phyloP scores from a whole-genome alignment of 495 filamentous ascomycete species.

The Penicillium lividum region DNA sequence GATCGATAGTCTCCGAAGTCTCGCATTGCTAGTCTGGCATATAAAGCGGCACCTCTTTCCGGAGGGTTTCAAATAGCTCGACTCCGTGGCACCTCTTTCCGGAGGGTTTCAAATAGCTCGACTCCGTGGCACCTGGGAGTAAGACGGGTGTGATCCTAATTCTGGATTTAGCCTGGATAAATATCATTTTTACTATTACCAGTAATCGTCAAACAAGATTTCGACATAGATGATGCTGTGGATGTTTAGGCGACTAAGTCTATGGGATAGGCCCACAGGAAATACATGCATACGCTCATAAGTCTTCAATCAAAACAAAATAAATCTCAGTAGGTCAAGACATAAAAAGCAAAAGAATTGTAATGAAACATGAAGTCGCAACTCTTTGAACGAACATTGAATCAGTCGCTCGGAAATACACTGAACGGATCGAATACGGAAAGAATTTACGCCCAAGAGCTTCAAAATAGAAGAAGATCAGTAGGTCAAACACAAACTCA shows the following conservation, averaged over 20 bases:
- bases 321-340: background rate
- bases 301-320: background rate
- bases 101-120: no score
- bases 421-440: background rate
- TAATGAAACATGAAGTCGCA: background rate
- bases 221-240: background rate
- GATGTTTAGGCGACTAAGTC: background rate
- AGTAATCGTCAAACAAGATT: background rate
- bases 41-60: no score
- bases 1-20: no score
- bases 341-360: background rate
- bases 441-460: background rate
- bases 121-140: no score
- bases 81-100: no score
- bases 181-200: background rate
- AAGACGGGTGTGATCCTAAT: background rate
- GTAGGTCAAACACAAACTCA: background rate
- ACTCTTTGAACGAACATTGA: background rate
- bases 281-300: background rate
- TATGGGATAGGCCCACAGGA: background rate
- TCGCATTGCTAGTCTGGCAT: no score
- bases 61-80: no score
- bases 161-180: conserved; percentile 1
- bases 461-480: background rate
- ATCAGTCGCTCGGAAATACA: background rate